Evolutionary conservation across 257 asterid genomes (phyloP).

Genomic region (Plectranthus barbatus): DNA sequence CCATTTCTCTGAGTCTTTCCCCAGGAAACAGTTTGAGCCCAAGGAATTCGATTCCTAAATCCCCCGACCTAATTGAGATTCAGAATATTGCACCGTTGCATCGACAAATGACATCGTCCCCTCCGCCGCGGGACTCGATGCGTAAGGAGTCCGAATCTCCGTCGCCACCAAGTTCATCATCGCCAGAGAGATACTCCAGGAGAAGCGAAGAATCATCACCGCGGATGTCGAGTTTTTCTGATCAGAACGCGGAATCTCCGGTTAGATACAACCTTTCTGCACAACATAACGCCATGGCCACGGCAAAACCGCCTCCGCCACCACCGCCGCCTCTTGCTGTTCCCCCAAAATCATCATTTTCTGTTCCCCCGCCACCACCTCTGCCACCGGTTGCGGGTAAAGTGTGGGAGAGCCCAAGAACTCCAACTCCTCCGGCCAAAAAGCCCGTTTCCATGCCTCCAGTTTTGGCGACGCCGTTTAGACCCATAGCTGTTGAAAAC

Average conservation of each 20-base stretch:
- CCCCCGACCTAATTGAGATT: constrained; percentile 77
- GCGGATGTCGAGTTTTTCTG: constrained; percentile 33
- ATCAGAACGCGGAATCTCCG: constrained; percentile 32
- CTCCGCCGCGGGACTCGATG: constrained; percentile 14
- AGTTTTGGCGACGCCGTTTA: constrained; percentile 30
- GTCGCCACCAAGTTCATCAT: constrained; percentile 61
- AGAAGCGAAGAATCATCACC: constrained; percentile 64
- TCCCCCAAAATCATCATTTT: neutral
- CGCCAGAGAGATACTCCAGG: constrained; percentile 51
- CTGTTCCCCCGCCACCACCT: constrained; percentile 41
- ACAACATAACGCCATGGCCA: constrained; percentile 8
- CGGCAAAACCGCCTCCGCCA: constrained; percentile 43
- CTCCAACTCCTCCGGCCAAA: constrained; percentile 43
- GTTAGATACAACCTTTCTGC: constrained; percentile 17
- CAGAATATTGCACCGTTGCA: constrained; percentile 33
- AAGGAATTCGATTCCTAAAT: constrained; percentile 53
- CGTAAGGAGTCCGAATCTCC: constrained; percentile 27
- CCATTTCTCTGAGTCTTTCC: constrained; percentile 67
- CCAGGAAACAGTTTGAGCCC: constrained; percentile 70
- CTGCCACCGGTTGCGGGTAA: constrained; percentile 26
- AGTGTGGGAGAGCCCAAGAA: constrained; percentile 55
- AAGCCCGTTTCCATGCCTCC: constrained; percentile 40
- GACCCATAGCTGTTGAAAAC: constrained; percentile 35
- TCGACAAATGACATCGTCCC: constrained; percentile 24
- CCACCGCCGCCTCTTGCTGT: constrained; percentile 27